Conservation (phyloP, 352 stramenopile species). For the Pythium biforme region DNA sequence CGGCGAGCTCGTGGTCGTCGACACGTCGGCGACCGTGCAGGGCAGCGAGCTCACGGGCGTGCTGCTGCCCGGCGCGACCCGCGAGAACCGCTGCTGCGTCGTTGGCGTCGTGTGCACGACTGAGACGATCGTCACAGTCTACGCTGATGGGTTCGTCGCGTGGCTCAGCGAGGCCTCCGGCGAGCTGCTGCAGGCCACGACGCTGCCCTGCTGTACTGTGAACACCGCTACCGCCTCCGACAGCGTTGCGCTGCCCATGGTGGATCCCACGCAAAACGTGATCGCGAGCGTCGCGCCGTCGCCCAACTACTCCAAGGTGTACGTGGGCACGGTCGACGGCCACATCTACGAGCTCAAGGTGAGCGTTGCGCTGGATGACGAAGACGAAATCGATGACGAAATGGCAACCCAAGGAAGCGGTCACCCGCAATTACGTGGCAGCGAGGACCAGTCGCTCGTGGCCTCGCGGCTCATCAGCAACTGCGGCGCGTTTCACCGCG, state of each 20-base stretch:
- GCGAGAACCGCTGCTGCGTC: slow-evolving; percentile 39
- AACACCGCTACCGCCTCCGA: neutral
- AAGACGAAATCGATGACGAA: slow-evolving; percentile 52
- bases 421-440: neutral
- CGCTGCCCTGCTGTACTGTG: slow-evolving; percentile 36
- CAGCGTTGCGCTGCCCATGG: neutral
- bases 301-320: slow-evolving; percentile 55
- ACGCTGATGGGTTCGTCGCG: slow-evolving; percentile 44
- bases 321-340: slow-evolving; percentile 51
- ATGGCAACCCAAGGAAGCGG: neutral
- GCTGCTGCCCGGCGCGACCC: slow-evolving; percentile 33
- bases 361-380: slow-evolving; percentile 47
- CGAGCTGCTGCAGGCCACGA: slow-evolving; percentile 40
- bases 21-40: slow-evolving; percentile 27
- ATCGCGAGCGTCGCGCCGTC: slow-evolving; percentile 45
- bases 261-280: slow-evolving; percentile 4
- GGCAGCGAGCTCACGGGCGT: slow-evolving; percentile 30
- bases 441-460: slow-evolving; percentile 16
- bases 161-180: slow-evolving; percentile 49
- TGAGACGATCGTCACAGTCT: slow-evolving; percentile 50
- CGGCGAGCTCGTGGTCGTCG: slow-evolving; percentile 56
- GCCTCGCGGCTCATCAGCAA: slow-evolving; percentile 38
- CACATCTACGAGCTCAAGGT: slow-evolving; percentile 69
- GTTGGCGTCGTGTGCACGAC: slow-evolving; percentile 47
- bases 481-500: slow-evolving; percentile 53